Evolutionary conservation across 2,329 filamentous ascomycete genomes (phyloP).

Genomic region (Amesomyces nigricolor): DNA sequence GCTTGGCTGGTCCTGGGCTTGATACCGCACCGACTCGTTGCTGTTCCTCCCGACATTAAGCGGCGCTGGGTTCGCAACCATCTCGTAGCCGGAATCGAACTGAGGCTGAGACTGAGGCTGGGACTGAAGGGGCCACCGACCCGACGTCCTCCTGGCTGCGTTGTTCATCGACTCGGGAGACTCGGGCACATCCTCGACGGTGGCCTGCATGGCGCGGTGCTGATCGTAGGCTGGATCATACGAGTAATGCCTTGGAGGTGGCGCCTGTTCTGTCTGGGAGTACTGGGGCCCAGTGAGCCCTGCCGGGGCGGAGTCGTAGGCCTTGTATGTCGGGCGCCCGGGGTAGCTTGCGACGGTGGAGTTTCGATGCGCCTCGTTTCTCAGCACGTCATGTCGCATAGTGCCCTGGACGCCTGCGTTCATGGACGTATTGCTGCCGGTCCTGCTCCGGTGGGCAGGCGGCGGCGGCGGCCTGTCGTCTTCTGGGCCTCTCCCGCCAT

Average conservation of each 20-base stretch:
- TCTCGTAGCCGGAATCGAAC: conserved; percentile 35
- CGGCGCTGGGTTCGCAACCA: conserved; percentile 39
- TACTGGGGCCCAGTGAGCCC: conserved; percentile 30
- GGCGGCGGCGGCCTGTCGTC: conserved; percentile 50
- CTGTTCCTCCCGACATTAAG: conserved; percentile 38
- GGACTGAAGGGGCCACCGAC: conserved; percentile 22
- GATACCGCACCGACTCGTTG: conserved; percentile 22
- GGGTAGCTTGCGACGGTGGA: conserved; percentile 45
- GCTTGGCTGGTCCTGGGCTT: conserved; percentile 4
- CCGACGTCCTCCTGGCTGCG: conserved; percentile 27
- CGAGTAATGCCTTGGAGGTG: conserved; percentile 43
- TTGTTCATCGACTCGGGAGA: conserved; percentile 35
- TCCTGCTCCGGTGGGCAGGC: conserved; percentile 47
- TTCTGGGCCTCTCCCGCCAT: conserved; percentile 32
- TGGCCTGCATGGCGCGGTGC: conserved; percentile 53
- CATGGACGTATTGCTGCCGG: conserved; percentile 39
- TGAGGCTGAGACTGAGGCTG: conserved; percentile 13
- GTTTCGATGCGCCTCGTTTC: conserved; percentile 51
- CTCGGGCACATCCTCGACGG: conserved; percentile 59
- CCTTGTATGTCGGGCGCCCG: conserved; percentile 48
- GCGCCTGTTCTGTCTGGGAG: conserved; percentile 32
- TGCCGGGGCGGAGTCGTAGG: conserved; percentile 44
- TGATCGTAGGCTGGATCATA: conserved; percentile 47
- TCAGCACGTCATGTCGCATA: conserved; percentile 55
- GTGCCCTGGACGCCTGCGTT: conserved; percentile 40